Conservation (phyloP, 2,329 filamentous ascomycete genomes). For the Didymella glomerata region DNA sequence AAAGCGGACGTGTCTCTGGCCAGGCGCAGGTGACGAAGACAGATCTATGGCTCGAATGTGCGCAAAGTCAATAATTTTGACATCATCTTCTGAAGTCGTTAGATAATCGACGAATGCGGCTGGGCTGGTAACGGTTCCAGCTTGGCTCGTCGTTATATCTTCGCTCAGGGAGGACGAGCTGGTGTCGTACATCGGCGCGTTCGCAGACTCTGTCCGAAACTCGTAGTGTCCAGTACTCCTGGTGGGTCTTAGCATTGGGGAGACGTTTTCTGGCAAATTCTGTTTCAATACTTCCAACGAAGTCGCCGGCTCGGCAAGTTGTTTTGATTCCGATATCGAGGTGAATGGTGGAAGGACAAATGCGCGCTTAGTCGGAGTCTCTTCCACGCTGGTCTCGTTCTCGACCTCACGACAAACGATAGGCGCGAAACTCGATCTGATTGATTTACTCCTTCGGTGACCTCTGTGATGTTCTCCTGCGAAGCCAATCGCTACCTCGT, state of each 20-base stretch:
- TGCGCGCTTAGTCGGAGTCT: background rate
- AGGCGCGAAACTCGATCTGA: background rate
- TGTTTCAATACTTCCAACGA: background rate
- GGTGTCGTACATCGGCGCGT: background rate
- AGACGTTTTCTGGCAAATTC: background rate
- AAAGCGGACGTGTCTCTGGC: background rate
- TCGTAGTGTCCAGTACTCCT: background rate
- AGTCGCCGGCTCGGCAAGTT: background rate
- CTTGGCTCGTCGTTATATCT: background rate
- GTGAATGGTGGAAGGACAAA: background rate
- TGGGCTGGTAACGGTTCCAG: background rate
- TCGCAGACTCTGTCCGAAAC: background rate
- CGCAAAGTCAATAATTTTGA: constrained; percentile 1
- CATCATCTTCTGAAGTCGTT: background rate
- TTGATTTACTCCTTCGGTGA: background rate
- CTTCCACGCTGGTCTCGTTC: background rate
- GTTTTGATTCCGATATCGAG: background rate
- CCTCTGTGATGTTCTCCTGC: background rate
- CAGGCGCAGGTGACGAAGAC: background rate
- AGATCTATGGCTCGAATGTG: background rate
- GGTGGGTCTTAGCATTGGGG: background rate
- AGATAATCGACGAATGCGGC: background rate
- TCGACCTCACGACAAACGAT: background rate
- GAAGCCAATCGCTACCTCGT: background rate
- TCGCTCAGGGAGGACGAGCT: background rate